phyloP scores from a whole-genome alignment of 2,329 filamentous ascomycete genomes.

The Plectosphaerella plurivora region DNA sequence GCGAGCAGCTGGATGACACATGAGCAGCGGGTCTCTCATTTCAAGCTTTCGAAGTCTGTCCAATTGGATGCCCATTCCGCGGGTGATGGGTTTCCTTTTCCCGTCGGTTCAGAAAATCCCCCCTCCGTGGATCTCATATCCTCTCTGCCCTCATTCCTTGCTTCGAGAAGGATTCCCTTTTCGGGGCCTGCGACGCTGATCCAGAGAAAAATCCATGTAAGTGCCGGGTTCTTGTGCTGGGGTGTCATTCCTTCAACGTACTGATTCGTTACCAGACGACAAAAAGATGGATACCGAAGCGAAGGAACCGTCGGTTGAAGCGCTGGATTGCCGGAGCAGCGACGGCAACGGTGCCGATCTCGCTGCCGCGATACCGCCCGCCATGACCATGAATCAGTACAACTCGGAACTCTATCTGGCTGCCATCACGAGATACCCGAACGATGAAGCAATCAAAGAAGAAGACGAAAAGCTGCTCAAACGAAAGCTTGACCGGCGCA shows the following conservation, averaged over 20 bases:
- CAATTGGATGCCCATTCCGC: not conserved
- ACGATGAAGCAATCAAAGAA: constrained; percentile 29
- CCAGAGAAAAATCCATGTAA: not conserved
- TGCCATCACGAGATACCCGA: constrained; percentile 29
- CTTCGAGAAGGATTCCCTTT: not conserved
- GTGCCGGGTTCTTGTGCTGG: not conserved
- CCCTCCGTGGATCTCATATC: not conserved
- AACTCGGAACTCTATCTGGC: constrained; percentile 22
- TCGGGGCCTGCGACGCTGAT: not conserved
- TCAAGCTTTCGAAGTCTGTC: not conserved
- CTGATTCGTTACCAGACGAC: not conserved
- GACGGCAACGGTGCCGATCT: not conserved
- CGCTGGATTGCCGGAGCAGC: not conserved
- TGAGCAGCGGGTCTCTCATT: not conserved
- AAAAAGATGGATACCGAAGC: not conserved
- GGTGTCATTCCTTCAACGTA: not conserved
- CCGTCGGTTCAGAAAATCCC: not conserved
- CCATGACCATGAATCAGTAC: not conserved
- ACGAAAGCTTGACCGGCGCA: constrained; percentile 31
- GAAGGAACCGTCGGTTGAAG: not conserved
- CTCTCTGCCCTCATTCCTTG: not conserved
- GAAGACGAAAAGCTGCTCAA: constrained; percentile 24
- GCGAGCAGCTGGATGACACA: not conserved
- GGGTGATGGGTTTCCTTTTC: not conserved
- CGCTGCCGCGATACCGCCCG: not conserved